phyloP scores from a whole-genome alignment of 352 stramenopile genomes.

The Phytophthora sp. region DNA sequence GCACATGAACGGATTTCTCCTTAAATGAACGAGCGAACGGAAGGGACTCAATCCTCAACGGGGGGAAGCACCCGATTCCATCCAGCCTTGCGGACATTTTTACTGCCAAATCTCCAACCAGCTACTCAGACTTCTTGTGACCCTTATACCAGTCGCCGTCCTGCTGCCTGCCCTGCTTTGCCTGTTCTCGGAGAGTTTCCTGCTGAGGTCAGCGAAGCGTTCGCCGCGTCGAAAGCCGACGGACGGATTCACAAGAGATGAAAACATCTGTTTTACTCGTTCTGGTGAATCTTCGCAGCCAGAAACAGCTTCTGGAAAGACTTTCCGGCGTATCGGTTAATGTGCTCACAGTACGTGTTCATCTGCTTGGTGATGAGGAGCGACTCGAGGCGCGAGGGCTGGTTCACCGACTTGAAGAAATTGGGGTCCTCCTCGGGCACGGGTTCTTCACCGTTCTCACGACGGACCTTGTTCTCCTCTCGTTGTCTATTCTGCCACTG shows the following conservation, averaged over 20 bases:
- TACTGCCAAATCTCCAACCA: slow-evolving; percentile 27
- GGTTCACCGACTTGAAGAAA: slow-evolving; percentile 89
- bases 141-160: slow-evolving; percentile 25
- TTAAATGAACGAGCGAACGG: slow-evolving; percentile 33
- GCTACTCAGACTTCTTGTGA: slow-evolving; percentile 20
- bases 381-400: slow-evolving; percentile 87
- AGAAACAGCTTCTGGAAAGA: slow-evolving; percentile 93
- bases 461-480: slow-evolving; percentile 88
- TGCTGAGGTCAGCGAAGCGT: slow-evolving; percentile 13
- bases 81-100: slow-evolving; percentile 30
- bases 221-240: slow-evolving; percentile 16
- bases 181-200: slow-evolving; percentile 16
- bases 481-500: slow-evolving; percentile 89
- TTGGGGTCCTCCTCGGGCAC: slow-evolving; percentile 86
- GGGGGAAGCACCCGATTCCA: slow-evolving; percentile 37
- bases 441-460: slow-evolving; percentile 77
- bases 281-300: slow-evolving; percentile 88
- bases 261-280: slow-evolving; percentile 45
- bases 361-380: slow-evolving; percentile 93
- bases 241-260: slow-evolving; percentile 28
- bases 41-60: slow-evolving; percentile 35
- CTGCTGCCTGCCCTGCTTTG: slow-evolving; percentile 22
- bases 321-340: slow-evolving; percentile 91
- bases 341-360: slow-evolving; percentile 93
- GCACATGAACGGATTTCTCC: slow-evolving; percentile 39